Conservation (phyloP, 805 yeast species). For the Candida maris region DNA sequence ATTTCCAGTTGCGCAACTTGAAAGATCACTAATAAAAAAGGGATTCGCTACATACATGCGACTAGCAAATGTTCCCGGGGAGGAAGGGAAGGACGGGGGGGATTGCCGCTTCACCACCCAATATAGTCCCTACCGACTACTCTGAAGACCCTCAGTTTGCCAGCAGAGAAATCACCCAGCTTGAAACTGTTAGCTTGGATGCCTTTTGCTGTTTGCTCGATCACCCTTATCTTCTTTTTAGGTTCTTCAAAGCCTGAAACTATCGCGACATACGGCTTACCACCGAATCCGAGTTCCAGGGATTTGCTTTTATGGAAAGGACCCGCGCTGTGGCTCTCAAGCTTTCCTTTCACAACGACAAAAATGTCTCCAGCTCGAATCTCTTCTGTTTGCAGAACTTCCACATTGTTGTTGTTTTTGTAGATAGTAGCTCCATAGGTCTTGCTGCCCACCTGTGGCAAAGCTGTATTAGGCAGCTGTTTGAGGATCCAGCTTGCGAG, state of each 20-base stretch:
- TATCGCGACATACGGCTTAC: constrained; percentile 52
- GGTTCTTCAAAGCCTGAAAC: constrained; percentile 70
- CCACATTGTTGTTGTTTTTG: constrained; percentile 47
- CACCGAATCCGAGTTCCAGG: constrained; percentile 54
- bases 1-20: too few relatives aligned
- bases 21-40: too few relatives aligned
- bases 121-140: constrained; percentile 68
- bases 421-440: constrained; percentile 74
- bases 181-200: constrained; percentile 61
- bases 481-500: constrained; percentile 36
- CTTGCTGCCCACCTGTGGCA: constrained; percentile 54
- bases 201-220: constrained; percentile 53
- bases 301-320: constrained; percentile 27
- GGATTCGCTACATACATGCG: too few relatives aligned
- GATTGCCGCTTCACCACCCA: constrained; percentile 76
- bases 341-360: constrained; percentile 70
- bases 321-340: constrained; percentile 57
- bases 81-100: too few relatives aligned
- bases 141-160: constrained; percentile 77
- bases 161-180: constrained; percentile 69
- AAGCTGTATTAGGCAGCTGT: constrained; percentile 33
- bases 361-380: constrained; percentile 82
- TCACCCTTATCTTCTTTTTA: constrained; percentile 67
- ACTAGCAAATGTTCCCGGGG: too few relatives aligned
- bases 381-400: constrained; percentile 52